Conservation (phyloP, 2,329 filamentous ascomycete species). For the Magnaporthiopsis incrustans region DNA sequence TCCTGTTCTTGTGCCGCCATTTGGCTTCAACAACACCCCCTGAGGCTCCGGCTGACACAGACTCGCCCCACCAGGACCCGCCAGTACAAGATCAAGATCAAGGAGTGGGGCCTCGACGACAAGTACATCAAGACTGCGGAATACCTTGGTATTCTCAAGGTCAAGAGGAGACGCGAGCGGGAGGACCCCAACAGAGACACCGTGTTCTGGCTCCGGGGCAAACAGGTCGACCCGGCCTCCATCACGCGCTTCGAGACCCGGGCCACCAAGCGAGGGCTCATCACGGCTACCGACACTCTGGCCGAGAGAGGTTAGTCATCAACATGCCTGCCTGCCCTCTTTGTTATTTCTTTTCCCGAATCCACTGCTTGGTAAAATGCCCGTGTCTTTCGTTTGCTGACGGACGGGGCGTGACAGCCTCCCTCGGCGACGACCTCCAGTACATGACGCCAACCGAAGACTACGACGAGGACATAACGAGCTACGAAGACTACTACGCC, state of each 20-base stretch:
- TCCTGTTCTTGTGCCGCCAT: neutral
- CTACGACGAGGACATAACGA: neutral
- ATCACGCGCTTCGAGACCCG: constrained; percentile 12
- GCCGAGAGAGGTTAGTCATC: constrained; percentile 2
- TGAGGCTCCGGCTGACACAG: neutral
- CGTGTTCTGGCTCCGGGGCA: constrained; percentile 20
- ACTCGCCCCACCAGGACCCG: constrained; percentile 15
- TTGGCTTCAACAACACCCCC: neutral
- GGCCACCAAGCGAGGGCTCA: constrained; percentile 9
- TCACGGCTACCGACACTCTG: constrained; percentile 4
- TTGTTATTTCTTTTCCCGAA: too few species aligned
- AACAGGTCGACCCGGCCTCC: constrained; percentile 9
- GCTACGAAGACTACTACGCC: constrained; percentile 4
- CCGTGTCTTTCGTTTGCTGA: neutral
- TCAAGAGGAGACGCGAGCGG: constrained; percentile 16
- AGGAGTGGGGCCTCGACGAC: constrained; percentile 25
- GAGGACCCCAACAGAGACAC: constrained; percentile 17
- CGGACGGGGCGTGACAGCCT: neutral
- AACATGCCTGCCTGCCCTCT: too few species aligned
- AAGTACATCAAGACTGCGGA: constrained; percentile 25
- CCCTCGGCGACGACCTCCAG: neutral
- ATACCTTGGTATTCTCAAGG: constrained; percentile 24
- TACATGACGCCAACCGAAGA: neutral
- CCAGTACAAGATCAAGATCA: constrained; percentile 25
- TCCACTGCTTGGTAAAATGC: too few species aligned